Base-by-base conservation (phyloP, 192 early-diverging fungal species). In the Pecoramyces ruminantium region DNA sequence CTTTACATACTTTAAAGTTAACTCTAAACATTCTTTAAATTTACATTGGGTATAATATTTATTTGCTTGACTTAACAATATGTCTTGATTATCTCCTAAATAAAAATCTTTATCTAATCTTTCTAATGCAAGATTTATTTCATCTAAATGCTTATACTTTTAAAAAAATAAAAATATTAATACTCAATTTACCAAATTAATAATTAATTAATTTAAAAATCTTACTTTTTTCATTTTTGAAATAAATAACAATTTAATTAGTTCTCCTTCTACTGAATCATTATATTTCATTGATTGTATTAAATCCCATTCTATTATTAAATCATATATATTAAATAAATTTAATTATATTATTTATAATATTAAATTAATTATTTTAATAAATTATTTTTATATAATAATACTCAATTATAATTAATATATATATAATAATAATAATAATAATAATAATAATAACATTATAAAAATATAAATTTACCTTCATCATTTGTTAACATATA, bases 151-250 rank as follows among this genome's bases (percentile, higher is more conserved):
- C 40, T 84, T 84, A 82, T 88, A 88, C 89, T 92, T 67, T 67
- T 8, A 21, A 51, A 51, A 78, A 16, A 78, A 79, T 27, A 27
- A 42, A 82, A 58, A 85, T n/a, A n/a, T n/a, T n/a, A n/a, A n/a
- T n/a, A n/a, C n/a, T n/a, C n/a, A n/a, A n/a, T n/a, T n/a, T n/a
- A n/a, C n/a, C n/a, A n/a, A n/a, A n/a, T n/a, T n/a, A n/a, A n/a
- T n/a, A n/a, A n/a, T n/a, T n/a, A n/a, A n/a, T n/a, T n/a, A n/a
- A n/a, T n/a, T n/a, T n/a, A n/a, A n/a, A n/a, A n/a, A n/a, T n/a
- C n/a, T n/a, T n/a, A 67, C 91, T 84, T 91, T 92, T 79, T 88
- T 89, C n/a, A 93, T 67, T 38, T 89, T 88, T 16, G 90, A 84
- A n/a, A 87, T 83, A 78, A 92, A 93, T 1, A 92, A 79, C 30